Percentiles rank a stretch among this genome's conserved stretches.
phyloP scores from a whole-genome alignment of 495 filamentous ascomycete species.

The Daldinia loculata region DNA sequence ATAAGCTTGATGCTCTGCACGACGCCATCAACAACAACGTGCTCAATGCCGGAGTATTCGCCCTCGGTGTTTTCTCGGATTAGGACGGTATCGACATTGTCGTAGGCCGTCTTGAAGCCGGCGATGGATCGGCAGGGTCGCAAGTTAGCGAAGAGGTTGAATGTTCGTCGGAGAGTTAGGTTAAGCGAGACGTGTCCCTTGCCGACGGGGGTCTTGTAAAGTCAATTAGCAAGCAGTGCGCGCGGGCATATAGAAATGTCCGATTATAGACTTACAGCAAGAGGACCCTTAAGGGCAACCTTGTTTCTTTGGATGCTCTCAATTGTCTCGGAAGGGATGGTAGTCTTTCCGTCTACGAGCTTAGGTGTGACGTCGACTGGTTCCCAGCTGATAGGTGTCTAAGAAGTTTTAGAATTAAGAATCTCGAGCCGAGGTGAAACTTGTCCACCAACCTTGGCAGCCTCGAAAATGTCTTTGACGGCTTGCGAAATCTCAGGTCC shows the following conservation, averaged over 20 bases:
- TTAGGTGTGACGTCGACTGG: conserved; percentile 93
- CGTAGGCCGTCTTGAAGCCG: conserved; percentile 98
- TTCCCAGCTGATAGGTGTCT: conserved; percentile 97
- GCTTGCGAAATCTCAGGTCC: conserved; percentile 97
- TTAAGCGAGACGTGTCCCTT: conserved; percentile 99
- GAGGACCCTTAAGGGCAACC: conserved; percentile 95
- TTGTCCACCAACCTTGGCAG: conserved; percentile 75
- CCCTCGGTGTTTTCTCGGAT: conserved; percentile 99
- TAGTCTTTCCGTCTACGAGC: conserved; percentile 90
- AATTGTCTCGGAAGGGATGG: conserved; percentile 90
- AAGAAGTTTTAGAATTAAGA: conserved; percentile 35
- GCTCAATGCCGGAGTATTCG: conserved; percentile 99
- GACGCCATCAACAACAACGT: conserved; percentile 96
- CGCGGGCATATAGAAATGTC: conserved; percentile 5
- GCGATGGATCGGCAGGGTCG: conserved; percentile 95
- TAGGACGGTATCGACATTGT: conserved; percentile 94
- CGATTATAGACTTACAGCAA: conserved; percentile 73
- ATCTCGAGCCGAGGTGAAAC: conserved; percentile 30
- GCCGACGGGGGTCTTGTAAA: conserved; percentile 84
- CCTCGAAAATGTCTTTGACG: conserved; percentile 96
- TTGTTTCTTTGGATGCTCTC: conserved; percentile 89
- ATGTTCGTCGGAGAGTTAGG: conserved; percentile 95
- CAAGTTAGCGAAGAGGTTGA: conserved; percentile 99
- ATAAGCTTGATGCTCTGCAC: conserved; percentile 99
- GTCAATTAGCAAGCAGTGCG: conserved; percentile 24